A percentile compares a stretch with the other conserved stretches of the same genome.
These are phyloP conservation scores for Saccharomyces cerevisiae DNA, from an alignment of 805 yeast genomes.

Conservation along the genomic window DNA sequence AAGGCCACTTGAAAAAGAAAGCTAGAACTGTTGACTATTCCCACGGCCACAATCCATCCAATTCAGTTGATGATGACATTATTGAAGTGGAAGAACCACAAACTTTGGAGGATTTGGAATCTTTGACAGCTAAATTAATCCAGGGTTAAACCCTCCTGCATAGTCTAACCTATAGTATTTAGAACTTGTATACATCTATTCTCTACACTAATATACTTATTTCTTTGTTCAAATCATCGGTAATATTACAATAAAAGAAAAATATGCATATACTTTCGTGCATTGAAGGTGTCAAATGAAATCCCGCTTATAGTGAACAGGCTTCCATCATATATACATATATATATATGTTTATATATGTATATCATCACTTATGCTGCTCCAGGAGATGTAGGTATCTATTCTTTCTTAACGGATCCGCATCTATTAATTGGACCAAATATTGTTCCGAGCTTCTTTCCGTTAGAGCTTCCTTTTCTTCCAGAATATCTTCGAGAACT, in stretches of 20 bases:
- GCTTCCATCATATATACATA: neutral
- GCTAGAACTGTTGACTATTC: conserved; percentile 3
- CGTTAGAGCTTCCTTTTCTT: conserved; percentile 23
- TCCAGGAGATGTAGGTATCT: conserved; percentile 42
- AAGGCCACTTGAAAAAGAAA: conserved; percentile 28
- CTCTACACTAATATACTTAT: neutral
- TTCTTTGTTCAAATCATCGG: neutral
- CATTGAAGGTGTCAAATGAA: neutral
- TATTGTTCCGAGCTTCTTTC: conserved; percentile 17
- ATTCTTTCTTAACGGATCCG: conserved; percentile 60
- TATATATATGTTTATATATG: neutral
- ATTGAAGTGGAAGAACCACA: conserved; percentile 82
- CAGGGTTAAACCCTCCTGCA: conserved; percentile 9
- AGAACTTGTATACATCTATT: conserved; percentile 1
- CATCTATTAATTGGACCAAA: conserved; percentile 38
- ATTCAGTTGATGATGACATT: conserved; percentile 30
- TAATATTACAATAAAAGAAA: neutral
- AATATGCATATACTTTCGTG: neutral
- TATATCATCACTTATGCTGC: neutral
- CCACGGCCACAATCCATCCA: neutral
- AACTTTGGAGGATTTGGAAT: conserved; percentile 89
- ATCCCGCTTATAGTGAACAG: neutral
- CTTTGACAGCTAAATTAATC: conserved; percentile 53
- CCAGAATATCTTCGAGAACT: conserved; percentile 34
- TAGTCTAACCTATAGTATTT: neutral